Evolutionary conservation across 1,139 yeast genomes (phyloP), one percentile per base, ranked within the genome.

Genomic region (Hansenula lynferdii): DNA sequence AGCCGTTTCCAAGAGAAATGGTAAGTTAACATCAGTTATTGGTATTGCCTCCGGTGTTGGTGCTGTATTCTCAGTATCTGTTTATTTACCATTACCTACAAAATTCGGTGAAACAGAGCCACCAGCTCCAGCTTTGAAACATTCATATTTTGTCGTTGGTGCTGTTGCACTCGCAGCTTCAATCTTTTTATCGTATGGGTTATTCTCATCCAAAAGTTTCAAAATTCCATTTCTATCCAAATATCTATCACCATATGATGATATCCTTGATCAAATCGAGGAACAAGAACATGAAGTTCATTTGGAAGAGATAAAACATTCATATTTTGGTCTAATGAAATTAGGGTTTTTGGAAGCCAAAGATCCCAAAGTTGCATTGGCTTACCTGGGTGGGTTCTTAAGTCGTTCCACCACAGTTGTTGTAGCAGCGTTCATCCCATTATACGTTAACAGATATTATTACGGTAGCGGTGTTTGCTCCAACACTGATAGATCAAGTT

Each of bases 41-140:
- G 90, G 90, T 0, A 56, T 80, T 5, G 63, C 73, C 35, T 68
- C 85, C 11, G 90, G 90, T 0, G 51, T 78, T 11, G 92, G 92
- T 28, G 92, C 90, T 1, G 70, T 77, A 1, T 74, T 75, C 45
- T 64, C 82, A 0, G 82, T 77, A 2, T 58, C 72, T 1, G 57
- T 63, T 28, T 70, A 74, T 37, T 56, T 77, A 23, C 69, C 82
- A 5, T 36, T 58, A 24, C 60, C 62, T 8, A 44, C 51, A n/a
- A 47, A 57, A 50, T 28, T 56, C 36, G 75, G 75, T 27, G 67
- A 67, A 45, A 50, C 60, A 47, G 74, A 69, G 49, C 64, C 71
- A 25, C 57, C 69, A 8, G 64, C 72, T 6, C 57, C 54, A 4
- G 72, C 80, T 1, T 55, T 82, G 36, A 64, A 65, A 44, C 47